These are phyloP conservation scores for Epichloe sibirici DNA, from an alignment of 2,329 filamentous ascomycete species.

Conservation along the genomic window DNA sequence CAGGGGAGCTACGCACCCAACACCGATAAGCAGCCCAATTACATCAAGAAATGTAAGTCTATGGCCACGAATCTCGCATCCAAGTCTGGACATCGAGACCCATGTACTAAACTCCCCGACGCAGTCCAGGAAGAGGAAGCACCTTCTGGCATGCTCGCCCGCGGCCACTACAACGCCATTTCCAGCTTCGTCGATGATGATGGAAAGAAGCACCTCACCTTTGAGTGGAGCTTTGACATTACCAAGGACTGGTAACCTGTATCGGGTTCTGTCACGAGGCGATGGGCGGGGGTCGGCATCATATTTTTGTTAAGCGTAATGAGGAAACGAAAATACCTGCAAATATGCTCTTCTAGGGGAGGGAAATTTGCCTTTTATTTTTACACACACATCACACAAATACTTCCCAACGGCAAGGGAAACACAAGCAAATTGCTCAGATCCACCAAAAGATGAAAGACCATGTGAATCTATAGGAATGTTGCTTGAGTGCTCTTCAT, in stretches of 20 bases:
- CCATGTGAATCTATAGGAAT: not conserved
- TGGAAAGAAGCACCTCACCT: slow-evolving; percentile 76
- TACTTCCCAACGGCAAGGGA: not conserved
- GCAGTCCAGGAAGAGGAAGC: slow-evolving; percentile 84
- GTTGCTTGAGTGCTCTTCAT: not conserved
- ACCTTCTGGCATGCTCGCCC: slow-evolving; percentile 77
- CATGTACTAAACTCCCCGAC: not conserved
- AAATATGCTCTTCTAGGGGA: slow-evolving; percentile 3
- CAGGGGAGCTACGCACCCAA: slow-evolving; percentile 83
- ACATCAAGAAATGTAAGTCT: slow-evolving; percentile 80
- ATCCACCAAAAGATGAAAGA: not conserved
- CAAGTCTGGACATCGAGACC: not conserved
- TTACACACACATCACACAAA: not conserved
- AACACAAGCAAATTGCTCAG: not conserved
- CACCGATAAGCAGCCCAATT: slow-evolving; percentile 73
- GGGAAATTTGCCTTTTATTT: slow-evolving; percentile 1
- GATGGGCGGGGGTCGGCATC: not conserved
- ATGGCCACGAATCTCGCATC: not conserved
- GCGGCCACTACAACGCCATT: slow-evolving; percentile 79
- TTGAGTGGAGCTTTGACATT: slow-evolving; percentile 95
- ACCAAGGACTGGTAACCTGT: slow-evolving; percentile 75
- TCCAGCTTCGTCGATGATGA: slow-evolving; percentile 95
- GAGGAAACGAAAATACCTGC: slow-evolving; percentile 11
- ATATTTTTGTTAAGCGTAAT: slow-evolving; percentile 8
- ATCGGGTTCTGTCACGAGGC: slow-evolving; percentile 1